phyloP scores from a whole-genome alignment of 257 asterid genomes.

The Scutellaria galericulata region DNA sequence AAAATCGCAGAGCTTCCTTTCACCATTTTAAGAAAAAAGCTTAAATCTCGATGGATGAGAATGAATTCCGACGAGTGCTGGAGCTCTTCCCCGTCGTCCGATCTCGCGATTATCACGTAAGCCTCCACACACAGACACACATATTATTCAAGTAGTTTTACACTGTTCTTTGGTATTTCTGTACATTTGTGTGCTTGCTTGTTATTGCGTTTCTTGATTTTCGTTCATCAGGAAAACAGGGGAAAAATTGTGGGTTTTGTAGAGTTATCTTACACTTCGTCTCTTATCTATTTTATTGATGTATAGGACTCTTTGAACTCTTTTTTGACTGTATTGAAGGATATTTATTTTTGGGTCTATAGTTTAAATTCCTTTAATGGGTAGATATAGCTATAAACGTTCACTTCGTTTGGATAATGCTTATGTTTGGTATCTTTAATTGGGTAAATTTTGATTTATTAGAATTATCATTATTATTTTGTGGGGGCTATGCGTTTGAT shows the following conservation, averaged over 20 bases:
- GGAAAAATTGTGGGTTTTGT: not conserved
- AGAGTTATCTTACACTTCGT: not conserved
- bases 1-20: not conserved
- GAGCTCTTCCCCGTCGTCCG: conserved; percentile 77
- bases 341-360: not conserved
- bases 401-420: conserved; percentile 14
- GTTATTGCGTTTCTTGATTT: conserved; percentile 4
- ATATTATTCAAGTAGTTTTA: no score
- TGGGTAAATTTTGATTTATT: not conserved
- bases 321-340: not conserved
- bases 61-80: conserved; percentile 63
- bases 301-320: not conserved
- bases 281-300: not conserved
- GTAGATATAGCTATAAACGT: not conserved
- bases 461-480: not conserved
- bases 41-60: conserved; percentile 51
- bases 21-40: not conserved
- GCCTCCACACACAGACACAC: not conserved
- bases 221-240: not conserved
- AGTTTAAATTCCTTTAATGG: not conserved
- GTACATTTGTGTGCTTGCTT: conserved; percentile 20
- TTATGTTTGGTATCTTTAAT: not conserved
- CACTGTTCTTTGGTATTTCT: not conserved
- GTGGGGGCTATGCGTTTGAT: not conserved
- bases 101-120: conserved; percentile 68